Evolutionary conservation across 345 rosid species (phyloP), one percentile per base, ranked within the genome.

Genomic region (Gossypium bickii): DNA sequence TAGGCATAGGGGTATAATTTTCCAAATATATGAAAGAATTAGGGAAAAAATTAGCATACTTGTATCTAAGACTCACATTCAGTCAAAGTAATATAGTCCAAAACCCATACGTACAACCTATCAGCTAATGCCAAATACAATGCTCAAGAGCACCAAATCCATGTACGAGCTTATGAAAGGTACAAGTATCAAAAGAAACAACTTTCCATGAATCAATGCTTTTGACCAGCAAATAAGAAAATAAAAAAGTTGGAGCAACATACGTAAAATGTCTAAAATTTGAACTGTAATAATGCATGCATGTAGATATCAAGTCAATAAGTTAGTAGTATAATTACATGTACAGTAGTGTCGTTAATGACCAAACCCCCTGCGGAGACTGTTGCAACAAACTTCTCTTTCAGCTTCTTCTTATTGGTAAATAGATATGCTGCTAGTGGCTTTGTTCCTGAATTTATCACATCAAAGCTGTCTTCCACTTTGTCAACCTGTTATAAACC

Each of bases 401-500:
- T 89, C 38, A 96, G 85, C 81, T 83, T 89, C 83, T 90, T 88
- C 82, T 89, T 71, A 64, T 87, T 88, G 29, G 97, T 88, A 76
- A 96, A 96, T 38, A 96, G 68, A 81, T 93, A 96, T 41, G 97
- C 99, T 16, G 97, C 97, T 76, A 96, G 98, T 49, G 99, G 98
- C 86, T 96, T 96, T 47, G 84, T 45, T 74, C 90, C 86, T 27
- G 97, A 87, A 74, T 83, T 90, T 60, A 96, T 89, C 63, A 93
- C 82, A 58, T 85, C 86, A 75, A 88, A 86, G 83, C 97, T 79
- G 41, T 93, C 98, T 80, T 93, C 98, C 78, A 93, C 78, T 80
- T 87, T 87, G 79, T 88, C 85, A 29, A 96, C 85, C 99, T 93
- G 87, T 22, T 79, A 53, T 12, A 51, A n/a, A 72, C 48, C 58